Base-by-base conservation (phyloP, 2,329 filamentous ascomycete species). In the Fusarium kyushuense region DNA sequence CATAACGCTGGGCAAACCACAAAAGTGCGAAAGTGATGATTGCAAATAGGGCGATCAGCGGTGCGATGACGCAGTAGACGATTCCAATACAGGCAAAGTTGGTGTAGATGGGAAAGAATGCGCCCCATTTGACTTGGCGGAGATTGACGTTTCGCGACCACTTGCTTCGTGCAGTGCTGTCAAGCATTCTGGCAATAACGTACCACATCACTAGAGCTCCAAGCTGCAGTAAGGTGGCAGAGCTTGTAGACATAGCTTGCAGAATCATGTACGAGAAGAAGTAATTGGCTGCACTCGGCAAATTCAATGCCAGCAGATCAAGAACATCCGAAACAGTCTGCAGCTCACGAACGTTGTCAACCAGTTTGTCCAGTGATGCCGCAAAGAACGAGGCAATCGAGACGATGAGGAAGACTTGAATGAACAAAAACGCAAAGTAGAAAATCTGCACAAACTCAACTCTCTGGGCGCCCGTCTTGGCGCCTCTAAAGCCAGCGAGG, bases 181-280 rank as follows among this genome's bases (percentile, higher is more conserved):
- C 96, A 42, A 96, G 78, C 1, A 97, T 85, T 2, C 90, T 92
- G 2, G 92, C 91, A 45, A 97, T 78, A 23, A 98, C 74, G 72
- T 94, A 97, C 90, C 94, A 97, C 67, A 90, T 84, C 45, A 94
- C 75, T 5, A 99, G 84, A 5, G 89, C 87, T n/a, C 88, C 89
- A 25, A 97, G 87, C 75, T 98, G 96, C 14, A 97, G 83, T 6
- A 98, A 83, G 1, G 93, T 95, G 77, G 92, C 94, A 2, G 95
- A 95, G 77, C 94, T 97, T 66, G 93, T 94, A 66, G 93, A 94
- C 72, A 98, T 85, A 1, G 94, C 93, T 75, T 98, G 96, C 12
- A 99, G 89, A 76, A 97, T 91, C 89, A 99, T 94, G 85, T 99
- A 99, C 1, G 93, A 95, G 84, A 97, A 98, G 83, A 98, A 99